Conservation (phyloP, 2,329 filamentous ascomycete genomes). For the Gremmenia infestans region DNA sequence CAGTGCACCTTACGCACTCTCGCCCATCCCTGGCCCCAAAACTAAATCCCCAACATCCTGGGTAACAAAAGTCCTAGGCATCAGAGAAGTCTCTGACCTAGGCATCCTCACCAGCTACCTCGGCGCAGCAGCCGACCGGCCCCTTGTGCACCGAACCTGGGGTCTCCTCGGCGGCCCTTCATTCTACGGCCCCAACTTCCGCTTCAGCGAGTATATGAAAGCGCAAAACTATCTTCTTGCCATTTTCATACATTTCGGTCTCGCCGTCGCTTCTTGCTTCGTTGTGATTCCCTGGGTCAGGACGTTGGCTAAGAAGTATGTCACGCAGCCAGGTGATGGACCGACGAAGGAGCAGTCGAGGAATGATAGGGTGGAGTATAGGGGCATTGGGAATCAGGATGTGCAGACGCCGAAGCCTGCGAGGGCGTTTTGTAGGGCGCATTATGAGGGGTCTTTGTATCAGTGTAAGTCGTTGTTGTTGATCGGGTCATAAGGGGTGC, state of each 20-base stretch:
- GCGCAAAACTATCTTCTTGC: conserved; percentile 47
- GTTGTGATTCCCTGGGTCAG: conserved; percentile 34
- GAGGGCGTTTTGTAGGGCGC: conserved; percentile 48
- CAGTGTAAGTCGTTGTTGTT: conserved; percentile 43
- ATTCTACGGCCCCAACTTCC: conserved; percentile 58
- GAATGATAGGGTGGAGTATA: conserved; percentile 58
- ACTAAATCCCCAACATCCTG: conserved; percentile 31
- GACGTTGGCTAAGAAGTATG: conserved; percentile 38
- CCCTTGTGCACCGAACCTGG: conserved; percentile 58
- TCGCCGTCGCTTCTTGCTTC: conserved; percentile 41
- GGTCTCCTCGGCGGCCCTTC: conserved; percentile 46
- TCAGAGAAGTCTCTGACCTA: conserved; percentile 44
- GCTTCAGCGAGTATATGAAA: conserved; percentile 50
- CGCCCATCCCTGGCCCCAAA: conserved; percentile 43
- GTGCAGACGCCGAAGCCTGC: conserved; percentile 31
- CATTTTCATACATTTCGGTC: conserved; percentile 43
- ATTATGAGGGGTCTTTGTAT: conserved; percentile 60
- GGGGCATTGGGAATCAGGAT: conserved; percentile 60
- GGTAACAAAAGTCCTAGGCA: conserved; percentile 45
- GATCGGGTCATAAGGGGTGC: background rate
- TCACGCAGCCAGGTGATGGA: conserved; percentile 52
- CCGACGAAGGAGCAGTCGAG: conserved; percentile 46
- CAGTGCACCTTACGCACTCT: conserved; percentile 49
- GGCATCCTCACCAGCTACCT: conserved; percentile 52
- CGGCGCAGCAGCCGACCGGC: conserved; percentile 44